A percentile compares a stretch with the other conserved stretches of the same genome.
These are phyloP conservation scores for Graphilbum fragrans DNA, from an alignment of 2,329 filamentous ascomycete species.

Conservation along the genomic window DNA sequence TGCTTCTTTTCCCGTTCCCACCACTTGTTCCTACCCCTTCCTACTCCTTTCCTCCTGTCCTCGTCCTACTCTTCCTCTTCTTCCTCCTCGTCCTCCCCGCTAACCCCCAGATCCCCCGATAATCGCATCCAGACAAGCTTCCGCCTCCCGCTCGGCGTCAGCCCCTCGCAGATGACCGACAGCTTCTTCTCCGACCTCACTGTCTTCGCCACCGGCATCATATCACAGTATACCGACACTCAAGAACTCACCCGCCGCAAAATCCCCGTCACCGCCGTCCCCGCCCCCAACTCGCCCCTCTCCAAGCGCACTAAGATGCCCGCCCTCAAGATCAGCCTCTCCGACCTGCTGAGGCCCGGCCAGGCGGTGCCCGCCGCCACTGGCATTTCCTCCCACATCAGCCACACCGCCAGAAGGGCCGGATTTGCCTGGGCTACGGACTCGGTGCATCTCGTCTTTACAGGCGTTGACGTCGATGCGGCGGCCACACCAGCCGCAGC, in stretches of 20 bases:
- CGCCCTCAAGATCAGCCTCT: conserved; percentile 34
- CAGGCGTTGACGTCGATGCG: conserved; percentile 23
- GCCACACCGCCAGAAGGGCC: neutral
- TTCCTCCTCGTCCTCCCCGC: neutral
- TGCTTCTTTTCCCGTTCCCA: neutral
- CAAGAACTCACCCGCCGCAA: conserved; percentile 31
- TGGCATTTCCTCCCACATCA: too few species aligned
- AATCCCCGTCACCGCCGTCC: conserved; percentile 25
- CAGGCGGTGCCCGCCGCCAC: neutral
- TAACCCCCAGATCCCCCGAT: too few species aligned
- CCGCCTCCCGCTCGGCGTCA: conserved; percentile 16
- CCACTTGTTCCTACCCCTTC: conserved; percentile 4
- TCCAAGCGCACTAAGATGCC: conserved; percentile 33
- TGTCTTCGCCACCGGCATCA: conserved; percentile 35
- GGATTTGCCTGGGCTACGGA: conserved; percentile 41
- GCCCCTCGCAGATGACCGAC: conserved; percentile 31
- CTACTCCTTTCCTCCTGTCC: conserved; percentile 31
- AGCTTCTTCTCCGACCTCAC: conserved; percentile 41
- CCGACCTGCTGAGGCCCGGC: conserved; percentile 22
- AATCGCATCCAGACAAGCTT: conserved; percentile 10
- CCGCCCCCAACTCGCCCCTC: conserved; percentile 23
- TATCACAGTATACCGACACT: conserved; percentile 36
- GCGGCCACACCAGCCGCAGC: neutral
- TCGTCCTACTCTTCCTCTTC: neutral
- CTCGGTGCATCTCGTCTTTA: conserved; percentile 45